These are phyloP conservation scores for Rhodotorula sp. DNA, from an alignment of 1,284 basidiomycete genomes.

Conservation along the genomic window DNA sequence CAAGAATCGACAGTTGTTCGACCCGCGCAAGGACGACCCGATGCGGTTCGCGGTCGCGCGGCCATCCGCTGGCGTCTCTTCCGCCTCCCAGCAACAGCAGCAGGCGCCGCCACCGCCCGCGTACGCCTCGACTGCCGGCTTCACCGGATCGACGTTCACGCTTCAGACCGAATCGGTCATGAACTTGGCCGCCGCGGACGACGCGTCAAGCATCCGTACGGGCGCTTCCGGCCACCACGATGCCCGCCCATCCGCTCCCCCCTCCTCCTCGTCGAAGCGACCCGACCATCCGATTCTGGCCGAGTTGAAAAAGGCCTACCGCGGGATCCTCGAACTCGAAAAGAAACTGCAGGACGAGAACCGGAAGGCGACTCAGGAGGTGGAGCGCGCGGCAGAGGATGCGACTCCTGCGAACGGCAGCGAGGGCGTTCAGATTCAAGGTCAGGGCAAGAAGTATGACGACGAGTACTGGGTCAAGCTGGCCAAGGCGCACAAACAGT, in stretches of 20 bases:
- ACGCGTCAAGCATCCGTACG: constrained; percentile 68
- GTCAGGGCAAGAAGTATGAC: constrained; percentile 19
- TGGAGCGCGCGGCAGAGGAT: constrained; percentile 43
- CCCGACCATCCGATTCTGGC: constrained; percentile 62
- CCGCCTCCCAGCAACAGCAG: constrained; percentile 48
- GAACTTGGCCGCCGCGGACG: constrained; percentile 5
- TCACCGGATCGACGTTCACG: not conserved
- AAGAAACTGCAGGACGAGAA: constrained; percentile 67
- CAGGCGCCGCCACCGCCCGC: too few species aligned
- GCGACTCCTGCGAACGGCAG: constrained; percentile 46
- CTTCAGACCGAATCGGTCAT: not conserved
- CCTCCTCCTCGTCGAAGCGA: constrained; percentile 57
- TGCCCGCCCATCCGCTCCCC: not conserved
- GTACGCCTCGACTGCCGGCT: not conserved
- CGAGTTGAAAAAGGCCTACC: constrained; percentile 77
- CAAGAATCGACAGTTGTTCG: constrained; percentile 66
- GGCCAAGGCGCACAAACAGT: constrained; percentile 44
- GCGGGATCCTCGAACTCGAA: constrained; percentile 70
- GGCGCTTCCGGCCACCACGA: constrained; percentile 53
- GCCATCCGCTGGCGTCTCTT: constrained; percentile 53
- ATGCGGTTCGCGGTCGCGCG: constrained; percentile 62
- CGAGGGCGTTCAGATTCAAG: constrained; percentile 30
- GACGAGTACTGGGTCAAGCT: constrained; percentile 45
- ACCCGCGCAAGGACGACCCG: constrained; percentile 79
- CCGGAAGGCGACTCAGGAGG: constrained; percentile 12